Evolutionary conservation across 768 basidiomycete species (phyloP).

Genomic region (Suillus clintonianus): DNA sequence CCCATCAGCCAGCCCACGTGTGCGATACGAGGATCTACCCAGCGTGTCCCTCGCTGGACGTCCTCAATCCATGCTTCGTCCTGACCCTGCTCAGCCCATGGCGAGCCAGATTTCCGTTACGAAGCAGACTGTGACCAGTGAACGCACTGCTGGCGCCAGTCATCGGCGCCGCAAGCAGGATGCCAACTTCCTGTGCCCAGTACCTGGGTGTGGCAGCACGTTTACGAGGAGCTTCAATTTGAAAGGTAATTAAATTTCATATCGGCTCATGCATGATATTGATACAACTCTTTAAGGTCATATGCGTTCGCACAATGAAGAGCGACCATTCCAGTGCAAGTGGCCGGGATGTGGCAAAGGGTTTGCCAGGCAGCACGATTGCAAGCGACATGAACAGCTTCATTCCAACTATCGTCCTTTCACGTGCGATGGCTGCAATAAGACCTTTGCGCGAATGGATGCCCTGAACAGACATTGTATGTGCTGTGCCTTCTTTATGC

Average conservation of each 20-base stretch:
- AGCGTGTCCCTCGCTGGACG: conserved; percentile 27
- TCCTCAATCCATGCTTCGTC: conserved; percentile 15
- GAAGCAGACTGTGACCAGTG: conserved; percentile 88
- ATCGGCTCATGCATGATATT: conserved; percentile 11
- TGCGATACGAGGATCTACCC: conserved; percentile 53
- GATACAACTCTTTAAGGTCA: conserved; percentile 57
- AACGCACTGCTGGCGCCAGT: conserved; percentile 85
- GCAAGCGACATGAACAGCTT: conserved; percentile 93
- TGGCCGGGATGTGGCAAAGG: conserved; percentile 96
- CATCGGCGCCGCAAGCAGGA: conserved; percentile 85
- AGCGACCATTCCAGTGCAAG: conserved; percentile 92
- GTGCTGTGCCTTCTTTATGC: conserved; percentile 33
- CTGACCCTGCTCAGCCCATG: background rate
- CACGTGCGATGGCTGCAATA: conserved; percentile 88
- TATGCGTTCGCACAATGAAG: conserved; percentile 91
- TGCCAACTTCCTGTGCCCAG: conserved; percentile 81
- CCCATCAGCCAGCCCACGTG: conserved; percentile 65
- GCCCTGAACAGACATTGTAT: conserved; percentile 90
- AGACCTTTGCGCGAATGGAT: conserved; percentile 94
- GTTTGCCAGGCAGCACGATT: conserved; percentile 93
- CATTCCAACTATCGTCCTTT: conserved; percentile 93
- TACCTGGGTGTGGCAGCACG: conserved; percentile 82
- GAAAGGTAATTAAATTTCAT: conserved; percentile 57
- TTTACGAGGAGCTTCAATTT: conserved; percentile 94
- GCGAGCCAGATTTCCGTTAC: conserved; percentile 35